Percentiles rank a stretch among this genome's conserved stretches.
phyloP scores from a whole-genome alignment of 2,329 filamentous ascomycete species.

The Penicillium sclerotigenum region DNA sequence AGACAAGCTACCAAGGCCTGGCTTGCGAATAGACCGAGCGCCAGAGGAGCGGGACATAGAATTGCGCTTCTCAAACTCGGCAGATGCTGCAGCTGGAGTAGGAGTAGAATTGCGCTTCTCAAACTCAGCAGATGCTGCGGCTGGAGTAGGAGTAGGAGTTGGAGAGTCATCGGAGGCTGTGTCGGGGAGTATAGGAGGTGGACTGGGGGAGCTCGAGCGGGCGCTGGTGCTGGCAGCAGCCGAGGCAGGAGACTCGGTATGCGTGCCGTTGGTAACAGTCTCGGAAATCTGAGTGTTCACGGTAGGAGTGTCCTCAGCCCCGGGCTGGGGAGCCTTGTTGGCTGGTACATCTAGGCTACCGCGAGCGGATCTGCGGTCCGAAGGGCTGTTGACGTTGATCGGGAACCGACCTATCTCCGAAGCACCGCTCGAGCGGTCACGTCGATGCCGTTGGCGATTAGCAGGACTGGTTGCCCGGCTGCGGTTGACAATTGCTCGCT shows the following conservation, averaged over 20 bases:
- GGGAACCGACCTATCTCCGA: conserved; percentile 82
- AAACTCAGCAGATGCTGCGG: conserved; percentile 32
- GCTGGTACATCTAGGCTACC: conserved; percentile 80
- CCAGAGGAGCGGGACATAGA: conserved; percentile 54
- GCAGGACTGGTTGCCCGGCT: conserved; percentile 70
- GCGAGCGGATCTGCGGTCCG: conserved; percentile 49
- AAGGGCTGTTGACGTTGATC: conserved; percentile 65
- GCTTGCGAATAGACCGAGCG: conserved; percentile 49
- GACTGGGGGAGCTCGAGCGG: conserved; percentile 28
- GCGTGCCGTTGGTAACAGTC: conserved; percentile 43
- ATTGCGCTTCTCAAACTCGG: conserved; percentile 59
- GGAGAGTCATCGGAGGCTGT: conserved; percentile 35
- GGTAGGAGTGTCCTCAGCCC: conserved; percentile 31
- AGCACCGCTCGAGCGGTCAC: conserved; percentile 70
- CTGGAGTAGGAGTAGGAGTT: conserved; percentile 33
- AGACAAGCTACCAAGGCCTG: conserved; percentile 46
- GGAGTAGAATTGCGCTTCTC: conserved; percentile 67
- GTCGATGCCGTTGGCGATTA: conserved; percentile 58
- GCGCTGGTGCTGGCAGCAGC: conserved; percentile 21
- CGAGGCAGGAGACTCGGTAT: conserved; percentile 32
- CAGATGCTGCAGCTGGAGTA: conserved; percentile 26
- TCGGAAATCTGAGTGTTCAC: conserved; percentile 29
- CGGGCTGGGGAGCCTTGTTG: conserved; percentile 48
- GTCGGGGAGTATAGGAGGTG: conserved; percentile 29
- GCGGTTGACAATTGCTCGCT: conserved; percentile 70